Evolutionary conservation across 805 yeast genomes (phyloP).

Genomic region (Candida silvicultrix): DNA sequence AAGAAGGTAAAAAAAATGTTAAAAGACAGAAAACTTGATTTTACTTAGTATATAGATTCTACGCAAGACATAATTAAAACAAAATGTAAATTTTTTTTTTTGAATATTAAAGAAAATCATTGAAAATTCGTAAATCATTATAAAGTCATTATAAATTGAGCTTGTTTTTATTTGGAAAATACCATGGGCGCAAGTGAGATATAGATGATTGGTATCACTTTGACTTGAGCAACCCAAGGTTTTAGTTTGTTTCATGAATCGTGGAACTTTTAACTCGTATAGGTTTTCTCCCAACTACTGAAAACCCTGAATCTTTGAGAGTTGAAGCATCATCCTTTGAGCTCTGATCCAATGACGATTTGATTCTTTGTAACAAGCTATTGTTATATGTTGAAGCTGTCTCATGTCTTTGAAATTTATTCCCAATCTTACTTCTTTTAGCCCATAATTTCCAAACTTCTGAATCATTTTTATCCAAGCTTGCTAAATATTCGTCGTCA

Average conservation of each 20-base stretch:
- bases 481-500: constrained; percentile 7
- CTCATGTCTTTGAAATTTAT: not conserved
- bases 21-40: constrained; percentile 20
- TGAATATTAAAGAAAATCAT: not conserved
- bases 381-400: not conserved
- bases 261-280: not conserved
- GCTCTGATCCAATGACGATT: not conserved
- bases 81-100: too few relatives aligned
- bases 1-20: constrained; percentile 18
- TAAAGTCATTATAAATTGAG: not conserved
- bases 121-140: not conserved
- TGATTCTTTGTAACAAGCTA: not conserved
- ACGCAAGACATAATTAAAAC: too few relatives aligned
- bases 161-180: too few relatives aligned
- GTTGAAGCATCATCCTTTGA: not conserved
- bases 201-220: too few relatives aligned
- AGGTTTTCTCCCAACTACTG: constrained; percentile 6
- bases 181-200: too few relatives aligned
- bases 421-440: not conserved
- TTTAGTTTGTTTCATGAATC: not conserved
- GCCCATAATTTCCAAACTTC: constrained; percentile 8
- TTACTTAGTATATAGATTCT: too few relatives aligned
- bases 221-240: not conserved
- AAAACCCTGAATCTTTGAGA: not conserved
- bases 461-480: constrained; percentile 6